Evolutionary conservation across 2,329 filamentous ascomycete genomes (phyloP).

Genomic region (Phoma sp.): DNA sequence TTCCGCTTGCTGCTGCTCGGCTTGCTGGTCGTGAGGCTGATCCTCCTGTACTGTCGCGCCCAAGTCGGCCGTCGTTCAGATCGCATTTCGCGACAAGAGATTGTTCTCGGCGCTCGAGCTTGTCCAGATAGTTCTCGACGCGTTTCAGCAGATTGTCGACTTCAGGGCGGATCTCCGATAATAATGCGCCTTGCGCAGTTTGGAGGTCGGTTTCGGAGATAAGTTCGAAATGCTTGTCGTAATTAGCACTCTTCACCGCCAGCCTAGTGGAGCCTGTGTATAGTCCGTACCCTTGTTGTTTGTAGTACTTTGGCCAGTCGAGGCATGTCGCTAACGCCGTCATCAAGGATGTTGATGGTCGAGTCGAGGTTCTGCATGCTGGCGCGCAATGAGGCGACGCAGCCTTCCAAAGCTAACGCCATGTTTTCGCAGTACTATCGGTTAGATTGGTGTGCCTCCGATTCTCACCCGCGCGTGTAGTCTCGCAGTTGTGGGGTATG

Average conservation of each 20-base stretch:
- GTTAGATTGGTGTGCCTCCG: neutral
- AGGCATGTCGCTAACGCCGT: slow-evolving; percentile 68
- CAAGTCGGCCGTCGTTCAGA: slow-evolving; percentile 76
- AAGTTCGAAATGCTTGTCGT: slow-evolving; percentile 81
- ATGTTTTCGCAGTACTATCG: slow-evolving; percentile 17
- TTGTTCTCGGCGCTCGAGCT: slow-evolving; percentile 81
- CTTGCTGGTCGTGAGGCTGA: slow-evolving; percentile 34
- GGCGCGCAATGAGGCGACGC: slow-evolving; percentile 65
- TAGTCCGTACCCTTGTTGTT: slow-evolving; percentile 61
- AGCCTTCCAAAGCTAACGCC: slow-evolving; percentile 60
- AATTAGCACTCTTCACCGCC: neutral
- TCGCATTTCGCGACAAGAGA: slow-evolving; percentile 82
- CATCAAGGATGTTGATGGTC: slow-evolving; percentile 67
- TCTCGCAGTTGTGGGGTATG: slow-evolving; percentile 25
- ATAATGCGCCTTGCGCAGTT: slow-evolving; percentile 80
- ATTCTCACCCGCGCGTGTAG: neutral
- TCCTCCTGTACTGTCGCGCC: slow-evolving; percentile 39
- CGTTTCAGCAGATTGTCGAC: slow-evolving; percentile 78
- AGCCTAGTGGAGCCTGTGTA: neutral
- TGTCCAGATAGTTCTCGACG: slow-evolving; percentile 82
- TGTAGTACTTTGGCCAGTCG: slow-evolving; percentile 67
- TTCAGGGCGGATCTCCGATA: slow-evolving; percentile 88
- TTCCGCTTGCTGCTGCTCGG: slow-evolving; percentile 29
- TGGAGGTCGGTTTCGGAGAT: slow-evolving; percentile 84
- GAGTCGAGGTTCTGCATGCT: slow-evolving; percentile 68